Evolutionary conservation across 306 rosid genomes (phyloP), one percentile per base, ranked within the genome.

Genomic region (Spatholobus suberectus): DNA sequence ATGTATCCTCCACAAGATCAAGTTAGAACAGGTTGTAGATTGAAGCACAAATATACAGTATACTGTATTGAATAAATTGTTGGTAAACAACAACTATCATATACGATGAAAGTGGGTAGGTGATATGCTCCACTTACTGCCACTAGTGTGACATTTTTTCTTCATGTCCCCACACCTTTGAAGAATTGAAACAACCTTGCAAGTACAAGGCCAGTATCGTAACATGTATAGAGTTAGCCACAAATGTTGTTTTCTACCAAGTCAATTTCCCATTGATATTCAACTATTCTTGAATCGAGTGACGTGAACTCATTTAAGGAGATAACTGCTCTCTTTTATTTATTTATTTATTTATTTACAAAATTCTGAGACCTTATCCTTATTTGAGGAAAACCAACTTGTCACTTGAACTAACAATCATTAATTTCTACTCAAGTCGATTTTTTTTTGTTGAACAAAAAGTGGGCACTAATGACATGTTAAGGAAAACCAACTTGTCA

Each of bases 101-200:
- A 82, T 49, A 37, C 34, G 38, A 26, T 63, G 78, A 57, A 74
- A 86, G 85, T 85, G 88, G 90, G 88, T 81, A 46, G 87, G 86
- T 88, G 80, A 58, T 78, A 23, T 46, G 44, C 70, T 74, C 75
- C 78, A 86, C 89, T 88, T 81, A 86, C 86, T 81, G 47, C 82
- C 89, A 78, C 75, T 67, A 85, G 6, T 85, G 85, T 82, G 85
- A 88, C 89, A 80, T 81, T 26, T 85, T 88, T 76, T 84, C 88
- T 77, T 69, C 59, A 61, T 74, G 75, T 88, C 61, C 83, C 84
- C 82, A 84, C 87, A 38, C n/a, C 27, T 76, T 81, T 54, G 79
- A 81, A 66, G 80, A 74, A 75, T 71, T 75, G 66, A 51, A 79
- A 71, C 78, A 51, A 40, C 2, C 70, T 62, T 81, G 69, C 44